Conservation (phyloP, 768 basidiomycete genomes). For the Amanita phalloides region DNA sequence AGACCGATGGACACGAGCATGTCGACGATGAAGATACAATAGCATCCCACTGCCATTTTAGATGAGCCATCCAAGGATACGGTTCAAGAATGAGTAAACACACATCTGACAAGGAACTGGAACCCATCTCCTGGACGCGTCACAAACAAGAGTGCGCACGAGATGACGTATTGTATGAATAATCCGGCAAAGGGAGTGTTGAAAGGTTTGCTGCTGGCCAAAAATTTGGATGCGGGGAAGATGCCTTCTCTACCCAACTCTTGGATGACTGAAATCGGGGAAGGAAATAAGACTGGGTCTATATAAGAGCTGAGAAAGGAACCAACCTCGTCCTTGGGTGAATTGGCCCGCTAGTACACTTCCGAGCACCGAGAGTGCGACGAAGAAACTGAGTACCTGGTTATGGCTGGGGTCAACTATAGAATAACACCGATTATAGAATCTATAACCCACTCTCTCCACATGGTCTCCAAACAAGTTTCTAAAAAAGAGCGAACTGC, state of each 20-base stretch:
- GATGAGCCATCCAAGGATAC: background rate
- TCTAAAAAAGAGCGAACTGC: slow-evolving; percentile 62
- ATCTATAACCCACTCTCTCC: slow-evolving; percentile 33
- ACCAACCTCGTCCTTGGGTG: slow-evolving; percentile 50
- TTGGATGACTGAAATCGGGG: slow-evolving; percentile 43
- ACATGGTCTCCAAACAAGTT: slow-evolving; percentile 56
- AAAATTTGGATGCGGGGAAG: slow-evolving; percentile 53
- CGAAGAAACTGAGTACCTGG: slow-evolving; percentile 51
- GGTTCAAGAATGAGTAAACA: slow-evolving; percentile 12
- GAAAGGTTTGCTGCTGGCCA: slow-evolving; percentile 65
- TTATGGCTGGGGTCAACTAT: background rate
- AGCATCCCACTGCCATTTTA: slow-evolving; percentile 40
- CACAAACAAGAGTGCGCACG: slow-evolving; percentile 39
- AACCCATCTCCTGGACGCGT: slow-evolving; percentile 70
- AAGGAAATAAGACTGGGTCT: background rate
- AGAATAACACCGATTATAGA: background rate
- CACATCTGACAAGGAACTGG: slow-evolving; percentile 56
- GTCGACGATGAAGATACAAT: slow-evolving; percentile 49
- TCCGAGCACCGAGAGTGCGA: slow-evolving; percentile 55
- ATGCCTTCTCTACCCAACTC: slow-evolving; percentile 66
- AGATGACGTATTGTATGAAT: slow-evolving; percentile 50
- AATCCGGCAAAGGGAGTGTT: slow-evolving; percentile 55
- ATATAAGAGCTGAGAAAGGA: background rate
- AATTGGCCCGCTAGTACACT: slow-evolving; percentile 57
- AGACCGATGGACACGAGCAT: slow-evolving; percentile 49